Evolutionary conservation across 345 rosid species (phyloP).

Genomic region (Kandelia obovata): DNA sequence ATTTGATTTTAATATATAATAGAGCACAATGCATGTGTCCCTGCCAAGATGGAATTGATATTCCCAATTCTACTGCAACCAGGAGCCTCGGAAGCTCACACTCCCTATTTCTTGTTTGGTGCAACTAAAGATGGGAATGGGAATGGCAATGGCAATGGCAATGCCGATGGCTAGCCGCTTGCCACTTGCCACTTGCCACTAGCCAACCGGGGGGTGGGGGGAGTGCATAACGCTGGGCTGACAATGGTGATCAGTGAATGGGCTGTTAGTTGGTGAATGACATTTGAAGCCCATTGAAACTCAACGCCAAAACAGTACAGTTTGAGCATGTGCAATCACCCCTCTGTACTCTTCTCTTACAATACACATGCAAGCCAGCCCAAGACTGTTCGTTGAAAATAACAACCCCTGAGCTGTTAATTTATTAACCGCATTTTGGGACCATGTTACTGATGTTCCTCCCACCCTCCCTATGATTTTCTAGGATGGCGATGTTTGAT

Average conservation of each 20-base stretch:
- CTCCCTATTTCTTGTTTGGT: too few relatives aligned
- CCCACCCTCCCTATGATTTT: background rate
- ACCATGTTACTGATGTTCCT: slow-evolving; percentile 23
- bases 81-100: too few relatives aligned
- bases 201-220: too few relatives aligned
- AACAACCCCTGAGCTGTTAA: slow-evolving; percentile 4
- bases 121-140: too few relatives aligned
- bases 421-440: slow-evolving; percentile 28
- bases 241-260: background rate
- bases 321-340: background rate
- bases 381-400: slow-evolving; percentile 28
- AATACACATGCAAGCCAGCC: slow-evolving; percentile 32
- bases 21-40: too few relatives aligned
- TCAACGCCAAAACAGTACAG: background rate
- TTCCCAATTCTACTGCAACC: too few relatives aligned
- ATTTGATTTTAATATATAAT: too few relatives aligned
- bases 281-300: background rate
- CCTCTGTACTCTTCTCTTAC: background rate
- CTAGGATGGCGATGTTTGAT: too few relatives aligned
- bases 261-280: background rate
- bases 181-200: too few relatives aligned
- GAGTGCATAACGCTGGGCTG: slow-evolving; percentile 1
- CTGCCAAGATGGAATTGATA: too few relatives aligned
- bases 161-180: too few relatives aligned
- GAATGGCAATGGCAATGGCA: too few relatives aligned